Evolutionary conservation across 306 rosid genomes (phyloP), one percentile per base, ranked within the genome.

Genomic region (Gastrolobium villosum): DNA sequence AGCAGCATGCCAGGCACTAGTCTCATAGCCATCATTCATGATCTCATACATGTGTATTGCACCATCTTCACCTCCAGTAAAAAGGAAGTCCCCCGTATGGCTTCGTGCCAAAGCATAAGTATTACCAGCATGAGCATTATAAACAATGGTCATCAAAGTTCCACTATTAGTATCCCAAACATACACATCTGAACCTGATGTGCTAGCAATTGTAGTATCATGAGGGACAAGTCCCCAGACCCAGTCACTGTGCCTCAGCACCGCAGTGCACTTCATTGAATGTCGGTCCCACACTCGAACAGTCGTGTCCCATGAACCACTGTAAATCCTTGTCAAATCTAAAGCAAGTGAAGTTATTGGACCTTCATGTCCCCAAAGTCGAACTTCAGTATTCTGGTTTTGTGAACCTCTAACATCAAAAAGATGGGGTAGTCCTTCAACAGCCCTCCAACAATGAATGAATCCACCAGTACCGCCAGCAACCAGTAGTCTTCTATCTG

Each of bases 301-400:
- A 56, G 96, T 89, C 75, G 94, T 91, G 83, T 95, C 99, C 99
- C 99, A 95, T 1, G 99, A 95, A 77, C 99, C 98, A 70, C 99
- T 92, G 45, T 92, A 95, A 79, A 95, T 95, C 87, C 89, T 90
- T 2, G 94, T 82, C 44, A 91, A 79, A 87, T 95, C 98, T 82
- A 95, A 84, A n/a, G 97, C 90, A 49, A 95, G 94, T 61, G 92
- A 87, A 7, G 97, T 95, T 71, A 95, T 73, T 0, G 99, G 99
- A 53, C 99, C 99, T 64, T 87, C 90, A 62, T 95, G 99, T 52
- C 90, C 99, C 99, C 99, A 95, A 44, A 95, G 92, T 31, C 96
- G 88, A 77, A 86, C 88, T 84, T 95, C 97, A 0, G 56, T 74
- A 61, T 74, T 87, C 67, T 84, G 84, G 48, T 65, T 82, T n/a